Percentiles rank a stretch among this genome's conserved stretches.
phyloP scores from a whole-genome alignment of 805 yeast species.

The Saccharomycopsis javanensis region DNA sequence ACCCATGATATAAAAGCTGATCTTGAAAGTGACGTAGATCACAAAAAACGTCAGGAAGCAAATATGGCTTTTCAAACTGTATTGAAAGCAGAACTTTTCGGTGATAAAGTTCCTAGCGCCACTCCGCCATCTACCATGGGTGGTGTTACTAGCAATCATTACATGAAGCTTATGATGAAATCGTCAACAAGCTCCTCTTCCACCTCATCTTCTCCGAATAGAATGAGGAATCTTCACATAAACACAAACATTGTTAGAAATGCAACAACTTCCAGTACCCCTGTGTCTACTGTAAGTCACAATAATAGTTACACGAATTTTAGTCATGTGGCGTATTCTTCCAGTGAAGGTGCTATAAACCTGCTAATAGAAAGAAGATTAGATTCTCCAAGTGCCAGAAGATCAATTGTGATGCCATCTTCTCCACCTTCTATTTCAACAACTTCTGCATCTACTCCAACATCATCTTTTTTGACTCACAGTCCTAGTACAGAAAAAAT shows the following conservation, averaged over 20 bases:
- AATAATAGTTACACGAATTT: neutral
- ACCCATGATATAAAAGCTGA: conserved; percentile 21
- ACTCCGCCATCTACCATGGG: conserved; percentile 22
- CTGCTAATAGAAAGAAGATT: neutral
- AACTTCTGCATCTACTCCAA: neutral
- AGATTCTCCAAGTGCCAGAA: neutral
- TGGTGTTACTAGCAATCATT: neutral
- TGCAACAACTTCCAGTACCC: conserved; percentile 21
- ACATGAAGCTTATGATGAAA: conserved; percentile 1
- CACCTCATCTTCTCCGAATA: neutral
- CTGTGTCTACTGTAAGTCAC: conserved; percentile 21
- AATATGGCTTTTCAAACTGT: conserved; percentile 80
- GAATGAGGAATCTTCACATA: neutral
- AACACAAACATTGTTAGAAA: neutral
- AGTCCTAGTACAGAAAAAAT: neutral
- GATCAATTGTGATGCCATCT: neutral
- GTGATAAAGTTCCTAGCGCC: conserved; percentile 58
- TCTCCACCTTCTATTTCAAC: neutral
- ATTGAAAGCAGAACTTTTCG: conserved; percentile 82
- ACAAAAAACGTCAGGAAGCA: conserved; percentile 68
- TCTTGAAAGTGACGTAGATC: conserved; percentile 53
- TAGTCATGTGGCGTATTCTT: neutral
- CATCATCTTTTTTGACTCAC: neutral
- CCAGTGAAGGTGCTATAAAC: neutral
- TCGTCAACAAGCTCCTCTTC: neutral